phyloP scores from a whole-genome alignment of 768 basidiomycete genomes.

The Xanthoconium stramineum region DNA sequence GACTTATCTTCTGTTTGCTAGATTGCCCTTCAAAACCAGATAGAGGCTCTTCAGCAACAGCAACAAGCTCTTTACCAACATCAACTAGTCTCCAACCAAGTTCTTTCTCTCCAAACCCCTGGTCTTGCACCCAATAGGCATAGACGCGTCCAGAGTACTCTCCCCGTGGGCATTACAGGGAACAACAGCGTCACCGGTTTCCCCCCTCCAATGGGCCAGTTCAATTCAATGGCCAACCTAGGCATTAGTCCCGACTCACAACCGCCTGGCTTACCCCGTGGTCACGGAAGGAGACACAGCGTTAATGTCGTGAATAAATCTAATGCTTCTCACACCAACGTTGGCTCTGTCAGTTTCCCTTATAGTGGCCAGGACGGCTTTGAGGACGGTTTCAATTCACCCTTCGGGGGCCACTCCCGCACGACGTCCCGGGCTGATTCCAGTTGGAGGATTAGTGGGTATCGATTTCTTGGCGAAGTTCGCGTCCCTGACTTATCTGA shows the following conservation, averaged over 20 bases:
- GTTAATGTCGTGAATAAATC: conserved; percentile 88
- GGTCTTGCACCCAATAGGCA: conserved; percentile 73
- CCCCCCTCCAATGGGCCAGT: conserved; percentile 56
- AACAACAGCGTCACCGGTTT: conserved; percentile 36
- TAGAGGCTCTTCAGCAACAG: conserved; percentile 86
- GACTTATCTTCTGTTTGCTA: conserved; percentile 28
- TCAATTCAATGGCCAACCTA: conserved; percentile 50
- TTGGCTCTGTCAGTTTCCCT: conserved; percentile 50
- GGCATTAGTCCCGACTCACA: conserved; percentile 64
- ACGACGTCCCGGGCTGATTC: conserved; percentile 74
- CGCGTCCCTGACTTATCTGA: conserved; percentile 9
- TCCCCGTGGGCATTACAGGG: conserved; percentile 54
- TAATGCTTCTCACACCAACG: conserved; percentile 39
- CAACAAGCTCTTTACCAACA: conserved; percentile 89
- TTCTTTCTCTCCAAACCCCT: conserved; percentile 74
- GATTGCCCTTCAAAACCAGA: conserved; percentile 89
- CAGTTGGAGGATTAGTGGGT: conserved; percentile 88
- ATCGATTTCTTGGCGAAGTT: background rate
- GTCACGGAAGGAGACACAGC: conserved; percentile 86
- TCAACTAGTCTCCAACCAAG: conserved; percentile 84
- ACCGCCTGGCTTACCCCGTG: conserved; percentile 65
- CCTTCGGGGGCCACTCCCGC: conserved; percentile 68
- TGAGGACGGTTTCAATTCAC: conserved; percentile 76
- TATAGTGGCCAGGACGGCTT: conserved; percentile 60
- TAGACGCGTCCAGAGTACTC: conserved; percentile 83